These are phyloP conservation scores for Taphrina betulina DNA, from an alignment of 1,139 yeast genomes.

Conservation along the genomic window DNA sequence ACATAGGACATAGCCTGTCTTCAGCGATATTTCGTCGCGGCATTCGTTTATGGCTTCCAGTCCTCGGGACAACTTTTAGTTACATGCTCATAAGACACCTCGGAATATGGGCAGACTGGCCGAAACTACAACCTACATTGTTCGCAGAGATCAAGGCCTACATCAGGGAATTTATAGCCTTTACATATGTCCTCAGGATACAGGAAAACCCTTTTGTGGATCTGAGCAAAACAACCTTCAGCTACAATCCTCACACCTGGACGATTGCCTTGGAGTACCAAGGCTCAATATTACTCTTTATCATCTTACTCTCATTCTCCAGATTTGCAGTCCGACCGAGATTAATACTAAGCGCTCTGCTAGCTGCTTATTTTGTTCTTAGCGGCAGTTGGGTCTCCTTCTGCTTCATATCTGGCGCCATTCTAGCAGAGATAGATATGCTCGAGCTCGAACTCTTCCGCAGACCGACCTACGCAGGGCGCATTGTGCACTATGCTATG, in stretches of 20 bases:
- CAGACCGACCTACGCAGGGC: background rate
- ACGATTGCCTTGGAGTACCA: conserved; percentile 24
- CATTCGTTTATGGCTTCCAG: conserved; percentile 12
- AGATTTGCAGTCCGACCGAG: background rate
- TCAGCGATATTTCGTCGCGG: conserved; percentile 16
- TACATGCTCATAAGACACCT: conserved; percentile 13
- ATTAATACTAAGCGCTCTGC: background rate
- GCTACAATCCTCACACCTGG: conserved; percentile 26
- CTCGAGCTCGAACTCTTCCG: conserved; percentile 2
- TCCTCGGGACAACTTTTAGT: conserved; percentile 14
- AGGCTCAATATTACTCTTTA: conserved; percentile 20
- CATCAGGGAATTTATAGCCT: conserved; percentile 10
- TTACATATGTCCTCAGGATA: conserved; percentile 10
- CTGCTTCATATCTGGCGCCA: conserved; percentile 16
- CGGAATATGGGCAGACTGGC: conserved; percentile 26
- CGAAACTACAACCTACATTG: conserved; percentile 4
- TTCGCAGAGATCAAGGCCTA: conserved; percentile 10
- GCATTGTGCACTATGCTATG: background rate
- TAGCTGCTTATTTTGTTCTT: conserved; percentile 6
- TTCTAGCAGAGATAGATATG: conserved; percentile 22
- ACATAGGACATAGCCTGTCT: background rate
- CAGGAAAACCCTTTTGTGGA: conserved; percentile 15
- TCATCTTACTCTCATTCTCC: conserved; percentile 2
- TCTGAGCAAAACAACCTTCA: conserved; percentile 5
- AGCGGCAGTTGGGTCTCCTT: conserved; percentile 16